Base-by-base conservation (phyloP, 2,329 filamentous ascomycete genomes). In the Sporothrix curviconia region DNA sequence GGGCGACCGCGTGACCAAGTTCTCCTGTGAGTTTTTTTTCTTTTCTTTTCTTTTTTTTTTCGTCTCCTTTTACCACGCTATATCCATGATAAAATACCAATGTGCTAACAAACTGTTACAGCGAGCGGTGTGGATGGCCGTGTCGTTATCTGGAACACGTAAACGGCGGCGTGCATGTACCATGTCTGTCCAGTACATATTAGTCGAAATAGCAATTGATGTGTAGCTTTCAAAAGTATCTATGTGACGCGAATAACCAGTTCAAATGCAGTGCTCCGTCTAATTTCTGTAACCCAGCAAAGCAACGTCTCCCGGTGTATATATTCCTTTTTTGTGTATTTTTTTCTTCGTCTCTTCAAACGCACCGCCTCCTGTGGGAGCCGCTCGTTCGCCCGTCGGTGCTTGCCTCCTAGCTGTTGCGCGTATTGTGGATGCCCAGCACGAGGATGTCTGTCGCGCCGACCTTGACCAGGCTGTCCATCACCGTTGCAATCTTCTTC, bases 391-490 rank as follows among this genome's bases (percentile, higher is more conserved):
- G 19, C 24, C 34, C 32, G 40, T 28, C 34, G 9, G 49, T 36
- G 52, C 30, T 19, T 46, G 40, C 28, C n/a, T 9, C 17, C 55
- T 56, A 65, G 61, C 58, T 65, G 55, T 60, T 64, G 53, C 67
- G 63, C n/a, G 66, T 66, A 73, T 96, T 96, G 70, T 89, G 87
- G 67, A 96, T 90, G 69, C 89, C 86, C 55, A 92, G 78, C 22
- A 95, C 89, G 65, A 96, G 71, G 62, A 96, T 91, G 71, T 96
- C 92, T 55, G 84, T 83, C 1, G 91, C 92, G 2, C 91, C 91
- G 28, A 87, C 80, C 66, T 80, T 82, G 32, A 80, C 84, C 68
- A 96, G 71, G 65, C 89, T 81, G 70, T 96, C 92, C 92, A 96
- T 96, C 37, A 88, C 89, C 7, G 83, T 77, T 2, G 91, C 91